These are phyloP conservation scores for Aquilaria sinensis DNA, from an alignment of 345 rosid species.

Conservation along the genomic window DNA sequence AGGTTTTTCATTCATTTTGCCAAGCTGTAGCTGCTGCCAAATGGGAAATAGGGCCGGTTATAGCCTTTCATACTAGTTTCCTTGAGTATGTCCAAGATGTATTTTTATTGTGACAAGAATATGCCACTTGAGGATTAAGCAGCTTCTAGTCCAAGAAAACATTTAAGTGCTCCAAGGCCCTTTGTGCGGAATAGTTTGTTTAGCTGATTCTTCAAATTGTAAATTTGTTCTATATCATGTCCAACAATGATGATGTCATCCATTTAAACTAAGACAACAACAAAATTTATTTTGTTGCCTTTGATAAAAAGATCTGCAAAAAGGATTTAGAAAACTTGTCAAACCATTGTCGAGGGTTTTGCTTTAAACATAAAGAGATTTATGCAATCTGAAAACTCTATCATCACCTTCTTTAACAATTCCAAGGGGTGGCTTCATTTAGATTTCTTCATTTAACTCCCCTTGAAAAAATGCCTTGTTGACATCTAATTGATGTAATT, in stretches of 20 bases:
- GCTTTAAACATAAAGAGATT: background rate
- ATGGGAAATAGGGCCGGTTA: background rate
- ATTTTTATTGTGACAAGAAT: background rate
- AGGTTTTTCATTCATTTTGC: background rate
- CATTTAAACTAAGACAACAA: background rate
- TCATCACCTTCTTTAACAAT: background rate
- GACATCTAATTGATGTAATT: no score
- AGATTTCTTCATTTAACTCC: background rate
- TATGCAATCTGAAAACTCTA: background rate
- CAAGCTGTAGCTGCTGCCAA: background rate
- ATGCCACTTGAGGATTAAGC: background rate
- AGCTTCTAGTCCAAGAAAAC: no score
- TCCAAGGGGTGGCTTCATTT: background rate
- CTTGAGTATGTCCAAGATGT: slow-evolving; percentile 1
- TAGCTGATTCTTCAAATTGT: background rate
- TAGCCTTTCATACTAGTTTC: background rate
- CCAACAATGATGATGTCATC: slow-evolving; percentile 4
- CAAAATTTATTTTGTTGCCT: background rate
- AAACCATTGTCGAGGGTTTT: background rate
- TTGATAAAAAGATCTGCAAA: background rate
- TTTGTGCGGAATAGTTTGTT: no score
- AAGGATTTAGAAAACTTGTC: background rate
- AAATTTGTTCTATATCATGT: background rate
- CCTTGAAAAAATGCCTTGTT: no score
- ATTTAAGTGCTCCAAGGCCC: no score